Percentiles rank a stretch among this genome's conserved stretches.
phyloP scores from a whole-genome alignment of 2,329 filamentous ascomycete species.

The Hymenoscyphus infarciens region DNA sequence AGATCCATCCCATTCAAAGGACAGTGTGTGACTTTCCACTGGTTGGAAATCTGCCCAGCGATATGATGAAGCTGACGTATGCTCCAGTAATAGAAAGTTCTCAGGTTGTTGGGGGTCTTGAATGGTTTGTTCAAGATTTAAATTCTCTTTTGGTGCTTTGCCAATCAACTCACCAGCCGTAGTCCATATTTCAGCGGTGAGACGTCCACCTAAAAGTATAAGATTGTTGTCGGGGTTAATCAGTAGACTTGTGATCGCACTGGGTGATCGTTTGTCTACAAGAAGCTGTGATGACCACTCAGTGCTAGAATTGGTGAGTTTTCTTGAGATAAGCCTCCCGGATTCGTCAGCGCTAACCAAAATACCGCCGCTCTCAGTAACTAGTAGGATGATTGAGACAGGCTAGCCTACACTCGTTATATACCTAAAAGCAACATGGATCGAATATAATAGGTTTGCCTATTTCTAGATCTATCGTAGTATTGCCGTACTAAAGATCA shows the following conservation, averaged over 20 bases:
- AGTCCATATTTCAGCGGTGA: background rate
- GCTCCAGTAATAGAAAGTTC: background rate
- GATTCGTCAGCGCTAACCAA: conserved; percentile 33
- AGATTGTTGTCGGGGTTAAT: background rate
- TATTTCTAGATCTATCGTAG: conserved; percentile 10
- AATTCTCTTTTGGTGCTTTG: background rate
- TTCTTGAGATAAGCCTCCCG: conserved; percentile 27
- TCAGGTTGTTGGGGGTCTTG: background rate
- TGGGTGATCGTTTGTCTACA: background rate
- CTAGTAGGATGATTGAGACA: no score
- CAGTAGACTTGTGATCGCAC: background rate
- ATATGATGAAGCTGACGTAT: background rate
- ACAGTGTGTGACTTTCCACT: background rate
- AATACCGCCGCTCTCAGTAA: conserved; percentile 19
- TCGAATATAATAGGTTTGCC: conserved; percentile 23
- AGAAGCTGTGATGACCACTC: conserved; percentile 4
- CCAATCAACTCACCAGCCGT: background rate
- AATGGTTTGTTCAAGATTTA: background rate
- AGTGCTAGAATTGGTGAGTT: conserved; percentile 11
- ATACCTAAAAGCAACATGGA: conserved; percentile 23
- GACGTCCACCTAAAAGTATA: background rate
- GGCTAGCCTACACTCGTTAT: conserved; percentile 30
- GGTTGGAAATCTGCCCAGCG: background rate
- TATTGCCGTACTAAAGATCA: conserved; percentile 26
- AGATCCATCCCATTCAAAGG: background rate